Evolutionary conservation across 108 stramenopile genomes (phyloP), one percentile per base, ranked within the genome.

Genomic region (Skeletonema tropicum): DNA sequence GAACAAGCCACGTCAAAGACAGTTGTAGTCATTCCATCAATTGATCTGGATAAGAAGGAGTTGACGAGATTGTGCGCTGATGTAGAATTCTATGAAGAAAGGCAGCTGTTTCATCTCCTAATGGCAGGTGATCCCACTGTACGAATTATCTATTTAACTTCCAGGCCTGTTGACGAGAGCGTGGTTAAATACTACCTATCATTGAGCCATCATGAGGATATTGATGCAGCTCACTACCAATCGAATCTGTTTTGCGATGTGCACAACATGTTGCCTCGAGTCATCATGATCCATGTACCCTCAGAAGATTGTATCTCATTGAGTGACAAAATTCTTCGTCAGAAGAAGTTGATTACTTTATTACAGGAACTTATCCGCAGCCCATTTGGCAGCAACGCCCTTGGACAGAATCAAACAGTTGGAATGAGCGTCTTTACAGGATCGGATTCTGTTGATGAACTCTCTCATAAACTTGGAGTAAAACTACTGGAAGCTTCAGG

Each of bases 21-120:
- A 13, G 57, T 81, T n/a, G 74, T 81, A 23, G 80, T 81, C 19
- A 48, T 81, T 57, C 80, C 80, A 45, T 81, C 80, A 1, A 63
- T 81, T 26, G 80, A 81, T 60, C 46, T 81, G 29, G 80, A 81
- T 66, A 30, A 38, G 32, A 32, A 52, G 45, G 80, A 81, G 21
- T 41, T 81, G 19, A 15, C 32, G 12, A 36, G 80, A 38, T 59
- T 81, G 69, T 70, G 75, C 36, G 57, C 49, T 13, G 61, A 17
- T 31, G 60, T 74, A 29, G 74, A 75, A 57, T 70, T 71, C 29
- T 81, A 81, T 42, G 80, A 81, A 66, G 74, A 75, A 26, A 38
- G 80, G 13, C 80, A 81, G 29, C 64, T 81, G 6, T 81, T 76
- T 57, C 75, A 81, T 48, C 65, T 81, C 0, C 61, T 81, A 1